Percentiles rank a stretch among this genome's conserved stretches.
phyloP scores from a whole-genome alignment of 2,329 filamentous ascomycete genomes.

The Tolypocladium sp. region DNA sequence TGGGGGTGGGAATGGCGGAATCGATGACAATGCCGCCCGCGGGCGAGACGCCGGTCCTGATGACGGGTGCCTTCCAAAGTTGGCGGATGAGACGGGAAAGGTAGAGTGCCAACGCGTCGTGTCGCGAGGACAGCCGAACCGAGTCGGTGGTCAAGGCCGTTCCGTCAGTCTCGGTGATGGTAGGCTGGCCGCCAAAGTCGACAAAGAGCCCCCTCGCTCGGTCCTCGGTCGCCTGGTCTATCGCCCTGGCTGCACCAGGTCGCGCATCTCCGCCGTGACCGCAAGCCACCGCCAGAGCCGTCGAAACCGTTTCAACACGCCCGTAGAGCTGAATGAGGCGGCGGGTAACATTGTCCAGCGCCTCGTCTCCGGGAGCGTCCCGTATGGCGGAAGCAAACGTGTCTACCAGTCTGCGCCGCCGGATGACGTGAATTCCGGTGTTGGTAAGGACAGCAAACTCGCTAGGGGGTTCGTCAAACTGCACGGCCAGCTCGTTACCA shows the following conservation, averaged over 20 bases:
- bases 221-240: constrained; percentile 79
- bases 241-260: constrained; percentile 65
- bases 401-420: constrained; percentile 77
- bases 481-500: constrained; percentile 92
- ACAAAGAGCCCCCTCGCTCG: constrained; percentile 82
- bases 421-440: constrained; percentile 78
- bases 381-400: constrained; percentile 80
- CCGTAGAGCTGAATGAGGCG: constrained; percentile 83
- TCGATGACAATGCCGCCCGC: constrained; percentile 54
- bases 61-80: constrained; percentile 76
- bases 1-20: constrained; percentile 57
- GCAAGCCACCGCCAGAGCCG: constrained; percentile 88
- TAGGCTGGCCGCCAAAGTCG: constrained; percentile 82
- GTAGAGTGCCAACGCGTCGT: constrained; percentile 82
- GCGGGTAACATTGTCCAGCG: constrained; percentile 70
- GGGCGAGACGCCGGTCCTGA: constrained; percentile 41
- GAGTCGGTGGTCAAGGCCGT: constrained; percentile 66
- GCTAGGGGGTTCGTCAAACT: constrained; percentile 73
- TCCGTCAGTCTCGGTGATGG: constrained; percentile 68
- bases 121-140: constrained; percentile 78
- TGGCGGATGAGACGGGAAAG: constrained; percentile 79
- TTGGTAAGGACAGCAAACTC: constrained; percentile 91
- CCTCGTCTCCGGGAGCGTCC: constrained; percentile 65
- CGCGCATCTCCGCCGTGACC: constrained; percentile 74
- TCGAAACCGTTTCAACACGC: constrained; percentile 78